A percentile compares a stretch with the other conserved stretches of the same genome.
Evolutionary conservation across 192 early-diverging fungal genomes (phyloP).

Genomic region (Dispira simplex): DNA sequence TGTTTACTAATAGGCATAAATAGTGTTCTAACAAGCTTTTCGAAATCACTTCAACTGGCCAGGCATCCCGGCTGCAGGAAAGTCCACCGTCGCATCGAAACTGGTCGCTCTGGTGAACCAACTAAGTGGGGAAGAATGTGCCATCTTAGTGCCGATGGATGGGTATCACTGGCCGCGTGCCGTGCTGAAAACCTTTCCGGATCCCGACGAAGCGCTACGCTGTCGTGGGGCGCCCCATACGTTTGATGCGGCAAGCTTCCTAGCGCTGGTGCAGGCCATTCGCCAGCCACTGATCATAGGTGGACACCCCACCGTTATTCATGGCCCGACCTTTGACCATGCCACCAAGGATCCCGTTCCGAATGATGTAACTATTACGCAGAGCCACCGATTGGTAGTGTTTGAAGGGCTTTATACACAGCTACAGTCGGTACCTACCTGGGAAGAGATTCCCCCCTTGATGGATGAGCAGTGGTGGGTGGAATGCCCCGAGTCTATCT

Average conservation of each 20-base stretch:
- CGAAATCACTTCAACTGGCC: too few species aligned
- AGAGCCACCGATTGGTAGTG: background rate
- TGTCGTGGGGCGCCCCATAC: background rate
- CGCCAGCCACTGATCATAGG: too few species aligned
- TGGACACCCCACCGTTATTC: too few species aligned
- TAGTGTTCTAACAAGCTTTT: too few species aligned
- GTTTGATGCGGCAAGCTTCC: background rate
- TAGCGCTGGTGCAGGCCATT: too few species aligned
- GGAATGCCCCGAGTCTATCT: background rate
- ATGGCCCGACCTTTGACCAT: too few species aligned
- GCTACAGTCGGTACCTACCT: background rate
- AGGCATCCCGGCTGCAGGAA: too few species aligned
- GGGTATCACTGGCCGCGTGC: background rate
- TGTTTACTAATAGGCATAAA: too few species aligned
- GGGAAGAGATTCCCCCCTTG: slow-evolving; percentile 2
- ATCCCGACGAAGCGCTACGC: background rate
- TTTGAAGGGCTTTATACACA: slow-evolving; percentile 1
- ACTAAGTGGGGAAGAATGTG: background rate
- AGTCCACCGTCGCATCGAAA: too few species aligned
- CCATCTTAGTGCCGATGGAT: slow-evolving; percentile 1
- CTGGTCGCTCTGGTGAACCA: too few species aligned
- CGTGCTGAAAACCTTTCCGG: background rate
- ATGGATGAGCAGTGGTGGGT: slow-evolving; percentile 3
- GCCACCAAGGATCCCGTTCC: too few species aligned
- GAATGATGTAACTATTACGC: too few species aligned